These are phyloP conservation scores for Gloeopeniophorella convolvens DNA, from an alignment of 768 basidiomycete species.

Conservation along the genomic window DNA sequence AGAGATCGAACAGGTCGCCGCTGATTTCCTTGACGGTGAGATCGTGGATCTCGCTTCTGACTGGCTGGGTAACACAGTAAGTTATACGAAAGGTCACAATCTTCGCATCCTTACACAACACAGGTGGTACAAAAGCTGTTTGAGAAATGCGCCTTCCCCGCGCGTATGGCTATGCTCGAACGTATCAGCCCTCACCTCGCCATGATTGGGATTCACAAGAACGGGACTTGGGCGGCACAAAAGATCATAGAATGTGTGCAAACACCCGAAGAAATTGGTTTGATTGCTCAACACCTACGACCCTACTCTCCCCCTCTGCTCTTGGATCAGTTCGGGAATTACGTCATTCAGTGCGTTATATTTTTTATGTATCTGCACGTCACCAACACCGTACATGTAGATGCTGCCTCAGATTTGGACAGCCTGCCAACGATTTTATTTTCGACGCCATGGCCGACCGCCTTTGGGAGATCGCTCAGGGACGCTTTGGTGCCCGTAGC, in stretches of 20 bases:
- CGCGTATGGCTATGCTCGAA: conserved; percentile 88
- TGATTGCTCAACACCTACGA: conserved; percentile 81
- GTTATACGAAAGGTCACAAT: no score
- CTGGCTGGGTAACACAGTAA: conserved; percentile 94
- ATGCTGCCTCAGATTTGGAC: conserved; percentile 85
- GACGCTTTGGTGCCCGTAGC: conserved; percentile 94
- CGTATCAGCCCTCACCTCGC: conserved; percentile 90
- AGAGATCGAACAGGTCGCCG: conserved; percentile 86
- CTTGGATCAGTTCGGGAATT: conserved; percentile 90
- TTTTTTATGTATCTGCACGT: background rate
- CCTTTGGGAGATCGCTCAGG: conserved; percentile 98
- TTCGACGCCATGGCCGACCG: conserved; percentile 98
- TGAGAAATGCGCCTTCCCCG: conserved; percentile 72
- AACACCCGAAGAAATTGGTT: conserved; percentile 74
- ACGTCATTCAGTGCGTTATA: conserved; percentile 77
- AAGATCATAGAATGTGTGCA: conserved; percentile 97
- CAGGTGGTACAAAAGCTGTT: conserved; percentile 97
- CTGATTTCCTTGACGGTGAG: conserved; percentile 89
- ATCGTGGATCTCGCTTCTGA: conserved; percentile 94
- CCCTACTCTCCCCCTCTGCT: conserved; percentile 92
- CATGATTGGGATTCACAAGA: conserved; percentile 98
- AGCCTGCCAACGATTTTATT: conserved; percentile 89
- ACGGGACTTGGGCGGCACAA: conserved; percentile 99
- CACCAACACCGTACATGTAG: conserved; percentile 31
- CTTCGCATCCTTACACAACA: conserved; percentile 1